Evolutionary conservation across 805 yeast species (phyloP), one percentile per base, ranked within the genome.

Genomic region (Vanderwaltozyma tropicalis): DNA sequence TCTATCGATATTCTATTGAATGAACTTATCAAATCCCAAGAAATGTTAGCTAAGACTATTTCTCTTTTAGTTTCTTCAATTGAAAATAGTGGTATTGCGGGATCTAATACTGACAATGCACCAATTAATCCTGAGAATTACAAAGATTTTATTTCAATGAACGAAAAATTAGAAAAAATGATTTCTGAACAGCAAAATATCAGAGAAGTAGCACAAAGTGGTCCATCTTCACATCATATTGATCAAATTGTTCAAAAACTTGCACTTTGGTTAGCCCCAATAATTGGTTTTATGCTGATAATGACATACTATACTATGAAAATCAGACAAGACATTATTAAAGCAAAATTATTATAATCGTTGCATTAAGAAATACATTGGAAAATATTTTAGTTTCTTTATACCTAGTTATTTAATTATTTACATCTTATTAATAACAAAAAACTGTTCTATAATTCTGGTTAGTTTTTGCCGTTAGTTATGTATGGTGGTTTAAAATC

Each of bases 401-500:
- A 22, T 22, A 22, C 25, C 11, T 22, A 22, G 25, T 22, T 28
- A 28, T 16, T 28, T 6, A n/a, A n/a, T n/a, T n/a, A n/a, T n/a
- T 28, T 16, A 16, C 31, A 16, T 16, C n/a, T 4, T 21, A n/a
- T 6, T 18, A 18, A 11, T 20, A 30, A 19, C 14, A 10, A 29
- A 29, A 19, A 19, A 19, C 5, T 19, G 2, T 17, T 19, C 3
- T 5, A 8, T 11, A 8, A 11, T 11, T 10, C 12, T 24, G n/a
- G n/a, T 24, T 10, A 4, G n/a, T 24, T 11, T 24, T 24, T 4
- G 12, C 8, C 12, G 8, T 24, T 8, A 10, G 27, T 4, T 10
- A 24, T 10, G 35, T 68, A 72, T 1, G 72, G 67, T 11, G 77
- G 73, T 42, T 60, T 69, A 28, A 60, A 56, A 12, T 66, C 64